Evolutionary conservation across 495 filamentous ascomycete genomes (phyloP).

Genomic region (Staphylotrichum longicolle): DNA sequence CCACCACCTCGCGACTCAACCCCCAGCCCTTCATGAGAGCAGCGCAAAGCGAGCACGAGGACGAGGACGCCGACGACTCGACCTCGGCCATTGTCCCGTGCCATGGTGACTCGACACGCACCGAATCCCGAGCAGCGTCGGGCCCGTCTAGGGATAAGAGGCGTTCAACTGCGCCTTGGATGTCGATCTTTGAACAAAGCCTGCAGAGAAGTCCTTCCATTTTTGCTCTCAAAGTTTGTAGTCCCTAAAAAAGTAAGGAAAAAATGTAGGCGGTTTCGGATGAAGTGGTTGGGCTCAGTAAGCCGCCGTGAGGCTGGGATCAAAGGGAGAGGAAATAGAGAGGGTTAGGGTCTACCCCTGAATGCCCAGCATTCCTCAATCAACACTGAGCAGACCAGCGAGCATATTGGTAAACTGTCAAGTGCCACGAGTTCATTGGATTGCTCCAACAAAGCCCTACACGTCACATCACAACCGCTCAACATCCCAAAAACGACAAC

Average conservation of each 20-base stretch:
- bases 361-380: background rate
- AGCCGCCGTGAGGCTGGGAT: background rate
- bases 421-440: too few relatives aligned
- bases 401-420: too few relatives aligned
- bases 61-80: constrained; percentile 19
- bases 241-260: too few relatives aligned
- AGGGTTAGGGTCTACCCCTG: constrained; percentile 8
- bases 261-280: too few relatives aligned
- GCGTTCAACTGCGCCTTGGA: constrained; percentile 1
- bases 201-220: constrained; percentile 11
- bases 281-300: too few relatives aligned
- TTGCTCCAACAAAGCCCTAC: too few relatives aligned
- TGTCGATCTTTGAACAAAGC: constrained; percentile 2
- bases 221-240: background rate
- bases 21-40: constrained; percentile 24
- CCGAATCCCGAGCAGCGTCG: background rate
- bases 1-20: constrained; percentile 17
- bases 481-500: too few relatives aligned
- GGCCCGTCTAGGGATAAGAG: background rate
- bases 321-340: background rate
- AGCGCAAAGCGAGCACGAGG: constrained; percentile 21
- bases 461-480: too few relatives aligned
- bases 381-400: too few relatives aligned
- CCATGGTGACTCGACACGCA: constrained; percentile 8
- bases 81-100: constrained; percentile 18